Base-by-base conservation (phyloP, 2,329 filamentous ascomycete species). In the Ceratocystis papillata region DNA sequence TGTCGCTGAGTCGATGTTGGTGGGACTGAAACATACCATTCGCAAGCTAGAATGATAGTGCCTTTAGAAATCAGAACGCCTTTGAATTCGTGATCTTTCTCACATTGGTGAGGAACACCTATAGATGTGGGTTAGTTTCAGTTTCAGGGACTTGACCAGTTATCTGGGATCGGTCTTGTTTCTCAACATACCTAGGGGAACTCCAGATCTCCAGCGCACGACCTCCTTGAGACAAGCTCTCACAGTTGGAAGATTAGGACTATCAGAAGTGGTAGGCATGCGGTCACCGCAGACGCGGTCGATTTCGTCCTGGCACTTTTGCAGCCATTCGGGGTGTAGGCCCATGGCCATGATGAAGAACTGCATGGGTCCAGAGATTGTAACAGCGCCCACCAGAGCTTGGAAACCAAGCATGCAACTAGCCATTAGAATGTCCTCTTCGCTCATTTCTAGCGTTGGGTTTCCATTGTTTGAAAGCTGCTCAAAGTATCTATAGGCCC, bases 141-240 rank as follows among this genome's bases (percentile, higher is more conserved):
- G 53, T 45, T n/a, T 46, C 10, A 17, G 53, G 15, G 17, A 7
- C 8, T 33, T 12, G 1, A 53, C 12, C 3, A 25, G 28, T 33
- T 3, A n/a, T 17, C 7, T n/a, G 28, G 5, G 28, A 10, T n/a
- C 17, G n/a, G 17, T 59, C 10, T 30, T 22, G 6, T 28, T 1
- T 41, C 6, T 25, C 50, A 68, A 72, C 74, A 70, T 69, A 78
- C 79, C 78, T 3, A 81, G 74, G 10, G 81, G 80, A 3, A 83
- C 80, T 45, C 80, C 78, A 3, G 81, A 82, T 63, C 81, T 75
- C 82, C 82, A 84, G 57, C 82, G 75, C n/a, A 83, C 71, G 15
- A 80, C 81, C 73, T 85, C 83, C 72, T 84, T 83, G 30, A 84
- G 73, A 53, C 80, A 80, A 1, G 82, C 82, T 17, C 81, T 75